phyloP scores from a whole-genome alignment of 2,329 filamentous ascomycete species.

The Fusarium virguliforme region DNA sequence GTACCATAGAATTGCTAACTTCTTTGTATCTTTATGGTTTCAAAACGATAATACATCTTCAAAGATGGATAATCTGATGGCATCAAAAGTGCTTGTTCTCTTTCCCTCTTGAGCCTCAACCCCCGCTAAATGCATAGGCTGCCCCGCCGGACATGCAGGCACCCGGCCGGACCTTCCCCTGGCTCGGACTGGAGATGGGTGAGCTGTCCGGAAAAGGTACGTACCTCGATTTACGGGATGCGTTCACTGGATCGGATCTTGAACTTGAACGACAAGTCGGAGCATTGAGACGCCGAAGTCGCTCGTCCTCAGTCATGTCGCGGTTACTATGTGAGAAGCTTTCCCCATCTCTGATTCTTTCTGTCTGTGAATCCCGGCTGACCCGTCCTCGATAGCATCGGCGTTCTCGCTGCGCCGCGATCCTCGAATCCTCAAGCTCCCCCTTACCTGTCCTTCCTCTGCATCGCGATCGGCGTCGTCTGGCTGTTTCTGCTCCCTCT shows the following conservation, averaged over 20 bases:
- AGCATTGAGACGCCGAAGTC: slow-evolving; percentile 30
- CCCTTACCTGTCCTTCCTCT: slow-evolving; percentile 88
- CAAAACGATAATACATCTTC: neutral
- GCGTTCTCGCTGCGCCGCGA: slow-evolving; percentile 82
- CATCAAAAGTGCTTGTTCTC: neutral
- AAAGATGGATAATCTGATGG: neutral
- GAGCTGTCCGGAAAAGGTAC: slow-evolving; percentile 46
- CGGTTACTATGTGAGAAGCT: slow-evolving; percentile 67
- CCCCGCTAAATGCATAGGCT: slow-evolving; percentile 31
- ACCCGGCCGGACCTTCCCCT: slow-evolving; percentile 34
- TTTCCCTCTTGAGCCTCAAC: neutral
- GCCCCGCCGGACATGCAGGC: slow-evolving; percentile 42
- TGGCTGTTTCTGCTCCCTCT: slow-evolving; percentile 94
- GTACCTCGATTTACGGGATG: slow-evolving; percentile 39
- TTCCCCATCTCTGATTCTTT: neutral
- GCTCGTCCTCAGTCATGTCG: slow-evolving; percentile 61
- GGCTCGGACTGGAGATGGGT: slow-evolving; percentile 24
- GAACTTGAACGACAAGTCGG: slow-evolving; percentile 36
- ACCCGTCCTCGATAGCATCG: slow-evolving; percentile 62
- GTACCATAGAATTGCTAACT: too few species aligned
- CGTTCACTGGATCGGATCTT: slow-evolving; percentile 24
- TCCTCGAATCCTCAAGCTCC: slow-evolving; percentile 85
- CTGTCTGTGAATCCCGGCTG: slow-evolving; percentile 8
- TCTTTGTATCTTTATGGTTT: neutral
- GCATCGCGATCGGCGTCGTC: slow-evolving; percentile 85